These are phyloP conservation scores for Myriosclerotinia scirpicola DNA, from an alignment of 2,329 filamentous ascomycete genomes.

Conservation along the genomic window DNA sequence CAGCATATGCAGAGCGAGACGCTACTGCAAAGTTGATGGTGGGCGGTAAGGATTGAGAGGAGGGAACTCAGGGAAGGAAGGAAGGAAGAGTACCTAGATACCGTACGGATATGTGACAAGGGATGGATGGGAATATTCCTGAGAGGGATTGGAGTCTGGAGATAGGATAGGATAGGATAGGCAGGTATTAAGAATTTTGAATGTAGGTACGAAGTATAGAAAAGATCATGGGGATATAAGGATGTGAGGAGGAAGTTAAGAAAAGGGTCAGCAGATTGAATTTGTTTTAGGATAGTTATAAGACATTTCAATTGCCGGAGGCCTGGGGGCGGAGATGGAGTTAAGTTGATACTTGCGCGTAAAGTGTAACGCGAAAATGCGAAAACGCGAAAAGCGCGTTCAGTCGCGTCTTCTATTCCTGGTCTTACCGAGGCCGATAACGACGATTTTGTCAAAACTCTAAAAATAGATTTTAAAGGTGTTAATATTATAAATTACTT, in stretches of 20 bases:
- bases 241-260: not conserved
- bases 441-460: too few relatives aligned
- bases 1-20: constrained; percentile 7
- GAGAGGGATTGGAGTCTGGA: not conserved
- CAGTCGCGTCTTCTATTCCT: constrained; percentile 7
- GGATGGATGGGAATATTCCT: not conserved
- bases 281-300: not conserved
- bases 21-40: constrained; percentile 21
- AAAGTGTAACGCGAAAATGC: not conserved
- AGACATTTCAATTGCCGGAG: not conserved
- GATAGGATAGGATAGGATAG: not conserved
- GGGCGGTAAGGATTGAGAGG: constrained; percentile 14
- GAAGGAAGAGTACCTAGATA: not conserved
- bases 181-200: not conserved
- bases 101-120: not conserved
- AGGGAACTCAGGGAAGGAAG: not conserved
- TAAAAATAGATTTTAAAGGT: too few relatives aligned
- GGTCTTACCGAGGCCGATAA: too few relatives aligned
- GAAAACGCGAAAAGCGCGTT: too few relatives aligned
- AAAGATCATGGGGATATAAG: not conserved
- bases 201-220: too few relatives aligned
- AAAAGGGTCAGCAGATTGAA: not conserved
- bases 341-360: constrained; percentile 7
- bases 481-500: too few relatives aligned
- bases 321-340: too few relatives aligned